Base-by-base conservation (phyloP, 1,284 basidiomycete species). In the Heterobasidion irregulare region DNA sequence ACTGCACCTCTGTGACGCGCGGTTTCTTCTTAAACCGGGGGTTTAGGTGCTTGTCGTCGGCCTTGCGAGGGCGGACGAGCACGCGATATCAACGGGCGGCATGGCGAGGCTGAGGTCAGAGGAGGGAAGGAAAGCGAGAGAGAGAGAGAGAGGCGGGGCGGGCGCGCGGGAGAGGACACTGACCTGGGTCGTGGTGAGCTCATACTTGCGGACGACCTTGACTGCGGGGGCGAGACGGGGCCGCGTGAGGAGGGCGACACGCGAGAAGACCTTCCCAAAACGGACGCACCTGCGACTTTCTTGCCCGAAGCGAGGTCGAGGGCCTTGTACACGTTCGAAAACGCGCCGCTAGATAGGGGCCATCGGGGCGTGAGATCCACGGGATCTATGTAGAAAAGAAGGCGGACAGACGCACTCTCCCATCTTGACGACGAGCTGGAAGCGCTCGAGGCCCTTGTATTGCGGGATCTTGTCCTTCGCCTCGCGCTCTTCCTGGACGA, bases 281-380 rank as follows among this genome's bases (percentile, higher is more conserved):
- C 53, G 50, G 7, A 71, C 75, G 58, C 66, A 92, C 94, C 84
- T 60, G 97, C 97, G 38, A 97, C 92, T 71, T 90, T 91, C 67
- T 85, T 77, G 16, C 87, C 84, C 15, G 87, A 86, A 54, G 79
- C 74, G 55, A 84, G 74, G 71, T 98, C 91, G 54, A 90, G 65
- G 2, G 94, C 97, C 70, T 93, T 94, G 81, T 97, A 99, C 2
- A 99, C 97, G 67, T 98, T 94, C 10, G 96, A 98, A 70, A 99
- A 99, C 43, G 97, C 97, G 60, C 97, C 97, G 64, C 91, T 92
- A 58, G 9, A 45, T 44, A 62, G 8, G 59, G 48, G 53, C 38
- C n/a, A 34, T 33, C 49, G 51, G 4, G 38, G 38, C 5, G 36
- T 45, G 15, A 34, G 36, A 12, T 45, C 10, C 19, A 8, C 2